Evolutionary conservation across 352 stramenopile species (phyloP), one percentile per base, ranked within the genome.

Genomic region (Lagenidium giganteum): DNA sequence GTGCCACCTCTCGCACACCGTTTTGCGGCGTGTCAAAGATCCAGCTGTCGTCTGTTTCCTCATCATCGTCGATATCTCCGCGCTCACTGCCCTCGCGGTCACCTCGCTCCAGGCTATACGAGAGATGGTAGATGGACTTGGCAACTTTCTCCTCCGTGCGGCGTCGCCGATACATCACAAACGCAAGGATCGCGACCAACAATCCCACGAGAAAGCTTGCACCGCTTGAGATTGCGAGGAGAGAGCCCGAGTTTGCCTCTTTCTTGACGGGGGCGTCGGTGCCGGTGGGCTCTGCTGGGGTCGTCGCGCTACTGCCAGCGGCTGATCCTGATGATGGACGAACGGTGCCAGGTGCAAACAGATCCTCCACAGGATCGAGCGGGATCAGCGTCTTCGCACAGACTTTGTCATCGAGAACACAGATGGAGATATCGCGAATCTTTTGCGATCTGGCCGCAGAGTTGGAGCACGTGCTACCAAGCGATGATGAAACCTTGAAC

Each of bases 21-120:
- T 48, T 45, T 61, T 29, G 21, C 27, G 4, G 66, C 59, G 22
- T 83, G 11, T 68, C 68, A 47, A 82, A 82, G 4, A 77, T 65
- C 57, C 70, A 85, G 34, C 61, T 68, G 27, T 51, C 65, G 13
- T 64, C 58, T 21, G 51, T 63, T 30, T 78, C 68, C 20, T 73
- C 72, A 31, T 82, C 66, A 0, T 52, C 53, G 17, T 67, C 61
- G 18, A 20, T 31, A 21, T 64, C 49, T 4, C n/a, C n/a, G n/a
- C n/a, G n/a, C n/a, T n/a, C n/a, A n/a, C n/a, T n/a, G n/a, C n/a
- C n/a, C n/a, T n/a, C n/a, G n/a, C n/a, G n/a, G n/a, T n/a, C n/a
- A n/a, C n/a, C n/a, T n/a, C n/a, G 17, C 33, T 68, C 33, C 44
- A 56, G 35, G 36, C 49, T 27, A 39, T 73, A 53, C 28, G 68